phyloP scores from a whole-genome alignment of 164 flowering plant species.

The Protea cynaroides region DNA sequence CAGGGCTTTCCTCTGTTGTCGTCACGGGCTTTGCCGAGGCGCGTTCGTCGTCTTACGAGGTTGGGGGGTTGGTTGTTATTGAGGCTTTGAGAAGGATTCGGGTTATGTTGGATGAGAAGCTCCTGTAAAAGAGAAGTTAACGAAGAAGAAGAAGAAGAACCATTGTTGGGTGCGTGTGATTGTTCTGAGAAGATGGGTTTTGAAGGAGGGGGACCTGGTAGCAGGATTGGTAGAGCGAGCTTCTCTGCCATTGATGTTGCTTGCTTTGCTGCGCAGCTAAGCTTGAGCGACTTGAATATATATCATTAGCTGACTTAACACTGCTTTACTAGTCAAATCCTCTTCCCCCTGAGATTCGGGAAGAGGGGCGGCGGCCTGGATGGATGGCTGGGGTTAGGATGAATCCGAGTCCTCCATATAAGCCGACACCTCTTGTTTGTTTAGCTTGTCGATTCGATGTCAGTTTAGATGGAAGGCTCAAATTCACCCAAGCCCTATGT shows the following conservation, averaged over 20 bases:
- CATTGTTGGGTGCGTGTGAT: constrained; percentile 5
- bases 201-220: constrained; percentile 41
- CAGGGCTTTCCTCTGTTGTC: constrained; percentile 77
- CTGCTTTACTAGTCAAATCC: too few species aligned
- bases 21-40: constrained; percentile 55
- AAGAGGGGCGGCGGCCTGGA: too few species aligned
- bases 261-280: too few species aligned
- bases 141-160: constrained; percentile 19
- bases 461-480: too few species aligned
- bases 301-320: too few species aligned
- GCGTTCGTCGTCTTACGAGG: constrained; percentile 25
- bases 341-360: too few species aligned
- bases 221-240: constrained; percentile 60
- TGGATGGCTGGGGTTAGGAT: too few species aligned
- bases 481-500: too few species aligned
- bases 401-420: too few species aligned
- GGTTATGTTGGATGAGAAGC: constrained; percentile 26
- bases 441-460: too few species aligned
- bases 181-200: constrained; percentile 38
- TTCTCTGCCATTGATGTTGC: constrained; percentile 82
- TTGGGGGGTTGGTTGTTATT: constrained; percentile 9
- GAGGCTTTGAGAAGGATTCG: constrained; percentile 12
- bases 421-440: too few species aligned
- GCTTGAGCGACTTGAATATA: too few species aligned
- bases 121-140: constrained; percentile 37